Evolutionary conservation across 2,329 filamentous ascomycete genomes (phyloP).

Genomic region (Phoma sp.): DNA sequence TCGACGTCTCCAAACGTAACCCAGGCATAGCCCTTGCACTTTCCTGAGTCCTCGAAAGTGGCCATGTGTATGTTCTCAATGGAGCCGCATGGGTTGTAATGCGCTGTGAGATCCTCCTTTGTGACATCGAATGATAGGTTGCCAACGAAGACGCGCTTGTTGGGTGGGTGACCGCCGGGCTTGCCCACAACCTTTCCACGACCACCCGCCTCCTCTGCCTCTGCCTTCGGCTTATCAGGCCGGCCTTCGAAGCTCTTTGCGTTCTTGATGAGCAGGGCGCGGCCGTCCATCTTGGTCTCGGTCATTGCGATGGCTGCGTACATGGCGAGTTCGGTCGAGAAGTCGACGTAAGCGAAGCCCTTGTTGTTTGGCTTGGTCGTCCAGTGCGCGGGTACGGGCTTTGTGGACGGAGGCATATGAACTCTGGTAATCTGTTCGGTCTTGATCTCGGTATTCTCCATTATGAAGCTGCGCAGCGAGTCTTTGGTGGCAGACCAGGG

Average conservation of each 20-base stretch:
- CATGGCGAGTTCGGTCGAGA: conserved; percentile 71
- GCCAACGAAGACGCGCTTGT: conserved; percentile 83
- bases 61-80: conserved; percentile 86
- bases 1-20: conserved; percentile 85
- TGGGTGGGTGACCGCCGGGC: conserved; percentile 65
- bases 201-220: conserved; percentile 29
- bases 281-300: conserved; percentile 79
- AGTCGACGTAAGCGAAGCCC: conserved; percentile 97
- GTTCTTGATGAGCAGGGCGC: conserved; percentile 91
- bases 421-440: conserved; percentile 81
- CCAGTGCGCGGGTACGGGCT: conserved; percentile 45
- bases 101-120: conserved; percentile 78
- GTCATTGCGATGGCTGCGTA: conserved; percentile 82
- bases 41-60: conserved; percentile 94
- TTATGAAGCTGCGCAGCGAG: conserved; percentile 81
- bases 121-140: conserved; percentile 61
- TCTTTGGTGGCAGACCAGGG: conserved; percentile 80
- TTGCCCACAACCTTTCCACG: conserved; percentile 42
- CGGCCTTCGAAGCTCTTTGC: conserved; percentile 90
- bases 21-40: conserved; percentile 98
- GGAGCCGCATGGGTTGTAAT: conserved; percentile 85
- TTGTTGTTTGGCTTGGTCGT: conserved; percentile 73
- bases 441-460: conserved; percentile 65
- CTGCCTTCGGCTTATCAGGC: conserved; percentile 68
- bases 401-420: conserved; percentile 71